A percentile compares a stretch with the other conserved stretches of the same genome.
Conservation (phyloP, 208 protist genomes). For the Strigomonas culicis region DNA sequence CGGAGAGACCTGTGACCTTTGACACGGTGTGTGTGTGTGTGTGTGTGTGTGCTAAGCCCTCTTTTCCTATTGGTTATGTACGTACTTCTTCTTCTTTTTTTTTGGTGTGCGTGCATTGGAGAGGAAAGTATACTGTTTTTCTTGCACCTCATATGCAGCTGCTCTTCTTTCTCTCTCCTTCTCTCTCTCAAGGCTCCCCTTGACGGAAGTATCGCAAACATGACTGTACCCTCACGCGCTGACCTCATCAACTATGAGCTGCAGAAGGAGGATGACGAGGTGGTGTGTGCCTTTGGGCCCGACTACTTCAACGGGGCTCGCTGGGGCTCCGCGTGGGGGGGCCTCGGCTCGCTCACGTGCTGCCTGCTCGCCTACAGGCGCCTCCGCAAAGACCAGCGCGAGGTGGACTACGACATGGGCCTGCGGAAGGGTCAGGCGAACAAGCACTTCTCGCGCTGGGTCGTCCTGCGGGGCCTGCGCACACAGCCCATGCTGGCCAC, state of each 20-base stretch:
- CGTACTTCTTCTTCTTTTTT: slow-evolving; percentile 1
- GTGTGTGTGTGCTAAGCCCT: background rate
- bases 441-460: slow-evolving; percentile 37
- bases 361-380: slow-evolving; percentile 33
- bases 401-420: slow-evolving; percentile 34
- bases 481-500: slow-evolving; percentile 74
- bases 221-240: too few relatives aligned
- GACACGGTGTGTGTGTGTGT: background rate
- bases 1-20: too few relatives aligned
- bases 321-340: slow-evolving; percentile 40
- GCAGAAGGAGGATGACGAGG: slow-evolving; percentile 57
- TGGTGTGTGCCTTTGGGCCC: slow-evolving; percentile 73
- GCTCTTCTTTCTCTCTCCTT: slow-evolving; percentile 10
- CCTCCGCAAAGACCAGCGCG: slow-evolving; percentile 47
- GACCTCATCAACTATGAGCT: slow-evolving; percentile 7
- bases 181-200: slow-evolving; percentile 5
- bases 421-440: slow-evolving; percentile 31
- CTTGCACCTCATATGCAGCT: background rate
- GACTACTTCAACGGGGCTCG: slow-evolving; percentile 75
- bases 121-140: background rate
- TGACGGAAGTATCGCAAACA: background rate
- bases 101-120: background rate
- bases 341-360: slow-evolving; percentile 30
- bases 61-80: background rate
- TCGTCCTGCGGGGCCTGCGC: slow-evolving; percentile 50